These are phyloP conservation scores for Ceratocystis colombiana DNA, from an alignment of 2,329 filamentous ascomycete genomes.

Conservation along the genomic window DNA sequence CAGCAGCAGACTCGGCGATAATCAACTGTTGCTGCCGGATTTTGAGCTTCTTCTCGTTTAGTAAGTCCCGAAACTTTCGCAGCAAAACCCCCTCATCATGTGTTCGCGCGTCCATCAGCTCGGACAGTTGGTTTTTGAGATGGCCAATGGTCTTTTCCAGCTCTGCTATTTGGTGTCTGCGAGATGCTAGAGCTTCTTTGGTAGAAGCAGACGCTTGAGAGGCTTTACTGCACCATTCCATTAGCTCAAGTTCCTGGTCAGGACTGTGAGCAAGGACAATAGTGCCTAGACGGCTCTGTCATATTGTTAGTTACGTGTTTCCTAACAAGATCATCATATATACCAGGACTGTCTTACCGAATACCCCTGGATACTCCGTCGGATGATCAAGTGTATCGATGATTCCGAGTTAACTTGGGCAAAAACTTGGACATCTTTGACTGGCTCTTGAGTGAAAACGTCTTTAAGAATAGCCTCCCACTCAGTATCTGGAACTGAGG, in stretches of 20 bases:
- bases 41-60: slow-evolving; percentile 73
- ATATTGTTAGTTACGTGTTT: slow-evolving; percentile 10
- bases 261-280: slow-evolving; percentile 48
- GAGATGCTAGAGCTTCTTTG: slow-evolving; percentile 36
- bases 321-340: neutral
- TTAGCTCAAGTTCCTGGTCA: slow-evolving; percentile 52
- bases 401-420: slow-evolving; percentile 47
- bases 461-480: slow-evolving; percentile 54
- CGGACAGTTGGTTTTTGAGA: slow-evolving; percentile 53
- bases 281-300: slow-evolving; percentile 58
- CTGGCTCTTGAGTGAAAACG: slow-evolving; percentile 44
- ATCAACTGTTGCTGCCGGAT: slow-evolving; percentile 58
- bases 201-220: slow-evolving; percentile 41
- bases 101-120: slow-evolving; percentile 55
- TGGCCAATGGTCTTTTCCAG: slow-evolving; percentile 48
- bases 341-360: slow-evolving; percentile 41
- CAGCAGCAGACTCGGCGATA: slow-evolving; percentile 16
- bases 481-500: slow-evolving; percentile 49
- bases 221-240: slow-evolving; percentile 59
- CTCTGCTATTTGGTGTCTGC: slow-evolving; percentile 36
- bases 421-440: slow-evolving; percentile 48
- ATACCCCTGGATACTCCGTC: slow-evolving; percentile 57
- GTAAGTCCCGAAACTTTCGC: slow-evolving; percentile 57
- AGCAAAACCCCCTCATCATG: slow-evolving; percentile 57
- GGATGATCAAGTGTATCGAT: slow-evolving; percentile 50